These are phyloP conservation scores for Copromyces sp. DNA, from an alignment of 495 filamentous ascomycete genomes.

Conservation along the genomic window DNA sequence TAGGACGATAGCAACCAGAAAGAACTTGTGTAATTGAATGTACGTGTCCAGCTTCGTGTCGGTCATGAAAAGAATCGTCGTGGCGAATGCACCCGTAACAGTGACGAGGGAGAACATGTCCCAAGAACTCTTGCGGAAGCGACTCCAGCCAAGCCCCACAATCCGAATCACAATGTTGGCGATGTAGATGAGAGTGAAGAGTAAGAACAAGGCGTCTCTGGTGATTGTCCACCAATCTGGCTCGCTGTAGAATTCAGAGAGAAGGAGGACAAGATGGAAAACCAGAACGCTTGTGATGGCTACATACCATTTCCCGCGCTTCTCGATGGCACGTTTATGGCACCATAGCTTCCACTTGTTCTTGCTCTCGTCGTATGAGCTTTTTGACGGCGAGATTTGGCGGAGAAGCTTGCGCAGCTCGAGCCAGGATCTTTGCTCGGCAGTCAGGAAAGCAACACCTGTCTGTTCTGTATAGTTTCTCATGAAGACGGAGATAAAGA, in stretches of 20 bases:
- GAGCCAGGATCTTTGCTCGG: constrained; percentile 94
- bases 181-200: constrained; percentile 78
- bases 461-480: constrained; percentile 98
- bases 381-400: constrained; percentile 89
- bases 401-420: constrained; percentile 87
- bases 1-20: constrained; percentile 81
- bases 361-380: constrained; percentile 61
- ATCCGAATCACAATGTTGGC: constrained; percentile 77
- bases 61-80: constrained; percentile 56
- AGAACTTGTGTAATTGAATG: constrained; percentile 79
- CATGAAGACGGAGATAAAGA: constrained; percentile 99
- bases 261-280: constrained; percentile 71
- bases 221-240: constrained; percentile 50
- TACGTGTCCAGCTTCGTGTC: constrained; percentile 48
- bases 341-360: constrained; percentile 82
- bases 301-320: constrained; percentile 86
- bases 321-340: constrained; percentile 86
- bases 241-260: constrained; percentile 78
- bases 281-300: constrained; percentile 68
- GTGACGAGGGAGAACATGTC: constrained; percentile 80
- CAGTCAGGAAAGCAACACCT: constrained; percentile 90
- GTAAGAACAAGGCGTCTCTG: constrained; percentile 70
- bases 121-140: constrained; percentile 91
- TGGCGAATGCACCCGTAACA: constrained; percentile 76
- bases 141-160: constrained; percentile 81